A percentile compares a stretch with the other conserved stretches of the same genome.
These are phyloP conservation scores for Phoma sp. DNA, from an alignment of 2,329 filamentous ascomycete species.

Conservation along the genomic window DNA sequence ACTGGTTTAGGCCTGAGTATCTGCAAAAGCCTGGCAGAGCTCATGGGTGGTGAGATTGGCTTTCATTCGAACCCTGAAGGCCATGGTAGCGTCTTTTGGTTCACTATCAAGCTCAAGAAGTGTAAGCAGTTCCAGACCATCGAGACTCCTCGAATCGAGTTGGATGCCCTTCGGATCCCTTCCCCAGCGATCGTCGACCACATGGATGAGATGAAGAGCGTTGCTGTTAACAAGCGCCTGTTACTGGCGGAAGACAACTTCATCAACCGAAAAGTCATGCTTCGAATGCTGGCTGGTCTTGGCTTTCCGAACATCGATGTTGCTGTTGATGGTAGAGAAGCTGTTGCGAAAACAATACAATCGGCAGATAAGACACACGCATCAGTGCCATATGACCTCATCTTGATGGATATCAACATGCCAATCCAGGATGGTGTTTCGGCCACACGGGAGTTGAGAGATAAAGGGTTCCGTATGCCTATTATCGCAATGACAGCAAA, in stretches of 20 bases:
- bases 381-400: conserved; percentile 34
- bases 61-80: conserved; percentile 56
- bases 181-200: conserved; percentile 18
- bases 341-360: conserved; percentile 40
- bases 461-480: conserved; percentile 39
- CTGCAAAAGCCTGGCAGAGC: conserved; percentile 63
- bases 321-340: conserved; percentile 54
- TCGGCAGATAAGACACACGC: conserved; percentile 3
- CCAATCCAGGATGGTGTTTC: conserved; percentile 42
- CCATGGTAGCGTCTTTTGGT: conserved; percentile 61
- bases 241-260: conserved; percentile 58
- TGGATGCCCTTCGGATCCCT: conserved; percentile 16
- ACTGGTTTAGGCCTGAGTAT: conserved; percentile 66
- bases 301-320: conserved; percentile 45
- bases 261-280: conserved; percentile 57
- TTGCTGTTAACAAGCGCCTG: conserved; percentile 34
- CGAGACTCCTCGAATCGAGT: conserved; percentile 20
- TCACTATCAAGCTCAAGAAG: conserved; percentile 51
- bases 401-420: conserved; percentile 50
- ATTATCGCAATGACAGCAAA: conserved; percentile 66
- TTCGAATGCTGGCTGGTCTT: conserved; percentile 55
- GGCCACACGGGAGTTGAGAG: conserved; percentile 37
- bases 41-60: conserved; percentile 64
- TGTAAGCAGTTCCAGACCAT: conserved; percentile 31
- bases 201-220: conserved; percentile 31